phyloP scores from a whole-genome alignment of 1,284 basidiomycete species.

The Apiotrichum siamense region DNA sequence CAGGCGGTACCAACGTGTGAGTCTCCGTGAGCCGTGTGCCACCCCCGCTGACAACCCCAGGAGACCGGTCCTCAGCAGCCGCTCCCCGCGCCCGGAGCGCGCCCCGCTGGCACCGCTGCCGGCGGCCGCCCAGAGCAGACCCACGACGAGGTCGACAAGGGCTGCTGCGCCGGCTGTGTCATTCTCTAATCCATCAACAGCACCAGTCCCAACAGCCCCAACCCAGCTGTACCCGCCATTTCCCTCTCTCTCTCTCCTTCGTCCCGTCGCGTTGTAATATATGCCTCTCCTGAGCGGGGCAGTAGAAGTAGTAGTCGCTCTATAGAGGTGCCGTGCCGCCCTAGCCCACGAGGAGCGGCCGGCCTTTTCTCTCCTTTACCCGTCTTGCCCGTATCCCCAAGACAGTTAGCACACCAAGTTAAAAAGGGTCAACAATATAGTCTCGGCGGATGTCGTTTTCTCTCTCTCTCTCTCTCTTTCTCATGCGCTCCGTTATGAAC shows the following conservation, averaged over 20 bases:
- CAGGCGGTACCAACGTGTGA: conserved; percentile 86
- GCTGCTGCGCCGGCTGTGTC: conserved; percentile 69
- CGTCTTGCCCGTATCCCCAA: too few relatives aligned
- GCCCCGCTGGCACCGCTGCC: conserved; percentile 51
- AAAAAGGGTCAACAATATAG: too few relatives aligned
- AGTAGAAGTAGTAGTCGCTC: too few relatives aligned
- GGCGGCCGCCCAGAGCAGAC: conserved; percentile 49
- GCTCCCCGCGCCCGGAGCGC: conserved; percentile 47
- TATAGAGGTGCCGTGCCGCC: too few relatives aligned
- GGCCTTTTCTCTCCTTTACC: too few relatives aligned
- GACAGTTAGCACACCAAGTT: neutral
- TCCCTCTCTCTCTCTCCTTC: neutral
- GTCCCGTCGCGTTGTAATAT: conserved; percentile 5
- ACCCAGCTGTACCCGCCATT: neutral
- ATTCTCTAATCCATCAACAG: conserved; percentile 50
- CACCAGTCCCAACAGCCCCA: neutral
- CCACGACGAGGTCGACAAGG: conserved; percentile 49
- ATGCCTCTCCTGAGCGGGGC: neutral
- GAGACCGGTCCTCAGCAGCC: conserved; percentile 39
- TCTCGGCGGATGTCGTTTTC: too few relatives aligned
- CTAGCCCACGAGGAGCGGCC: too few relatives aligned
- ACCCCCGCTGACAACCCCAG: conserved; percentile 13
- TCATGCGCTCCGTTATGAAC: neutral
- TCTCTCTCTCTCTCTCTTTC: neutral
- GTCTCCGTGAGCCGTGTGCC: too few relatives aligned